Evolutionary conservation across 495 filamentous ascomycete species (phyloP).

Genomic region (Aspergillus coremiiformis): DNA sequence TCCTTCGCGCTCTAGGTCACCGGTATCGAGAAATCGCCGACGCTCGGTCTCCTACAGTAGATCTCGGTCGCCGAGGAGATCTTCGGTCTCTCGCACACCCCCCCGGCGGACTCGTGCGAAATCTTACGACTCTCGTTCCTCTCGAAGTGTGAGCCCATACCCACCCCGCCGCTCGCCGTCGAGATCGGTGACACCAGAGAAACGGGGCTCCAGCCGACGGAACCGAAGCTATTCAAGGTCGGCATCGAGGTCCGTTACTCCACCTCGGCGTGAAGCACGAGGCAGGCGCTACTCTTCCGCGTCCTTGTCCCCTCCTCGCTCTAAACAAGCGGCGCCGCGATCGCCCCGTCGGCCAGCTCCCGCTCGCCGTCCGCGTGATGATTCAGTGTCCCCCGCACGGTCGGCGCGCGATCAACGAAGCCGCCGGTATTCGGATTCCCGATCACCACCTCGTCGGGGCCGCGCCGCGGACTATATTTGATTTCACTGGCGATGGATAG

Average conservation of each 20-base stretch:
- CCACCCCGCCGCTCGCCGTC: constrained; percentile 25
- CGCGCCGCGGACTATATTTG: constrained; percentile 5
- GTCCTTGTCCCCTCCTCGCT: constrained; percentile 27
- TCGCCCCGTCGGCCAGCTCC: constrained; percentile 12
- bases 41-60: constrained; percentile 31
- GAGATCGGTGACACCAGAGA: constrained; percentile 30
- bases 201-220: constrained; percentile 14
- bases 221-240: constrained; percentile 29
- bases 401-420: constrained; percentile 13
- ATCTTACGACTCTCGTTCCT: constrained; percentile 24
- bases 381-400: constrained; percentile 17
- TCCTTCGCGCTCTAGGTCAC: constrained; percentile 30
- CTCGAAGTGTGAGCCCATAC: constrained; percentile 22
- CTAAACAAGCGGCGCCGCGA: constrained; percentile 19
- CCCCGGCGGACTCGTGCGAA: constrained; percentile 21
- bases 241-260: constrained; percentile 29
- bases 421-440: constrained; percentile 21
- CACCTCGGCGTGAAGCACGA: constrained; percentile 19
- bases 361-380: constrained; percentile 9
- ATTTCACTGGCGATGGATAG: neutral
- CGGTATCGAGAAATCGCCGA: constrained; percentile 18
- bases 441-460: constrained; percentile 20
- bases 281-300: constrained; percentile 19
- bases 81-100: constrained; percentile 23
- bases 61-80: constrained; percentile 14